Evolutionary conservation across 1,284 basidiomycete genomes (phyloP).

Genomic region (Pterula multifida): DNA sequence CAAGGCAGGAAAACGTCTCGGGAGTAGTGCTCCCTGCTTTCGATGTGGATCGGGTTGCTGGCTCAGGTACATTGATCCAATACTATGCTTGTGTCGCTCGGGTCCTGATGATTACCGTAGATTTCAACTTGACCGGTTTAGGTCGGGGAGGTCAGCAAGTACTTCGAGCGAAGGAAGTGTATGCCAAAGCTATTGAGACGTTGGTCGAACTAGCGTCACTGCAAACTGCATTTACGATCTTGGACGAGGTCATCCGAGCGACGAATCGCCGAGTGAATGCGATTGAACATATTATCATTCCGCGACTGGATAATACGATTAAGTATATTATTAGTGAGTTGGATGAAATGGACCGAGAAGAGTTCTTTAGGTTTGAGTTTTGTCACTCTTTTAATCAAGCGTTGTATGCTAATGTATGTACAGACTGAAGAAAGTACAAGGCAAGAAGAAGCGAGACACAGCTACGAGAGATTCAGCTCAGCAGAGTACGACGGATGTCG

Average conservation of each 20-base stretch:
- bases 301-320: constrained; percentile 93
- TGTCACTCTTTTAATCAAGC: background rate
- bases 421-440: constrained; percentile 91
- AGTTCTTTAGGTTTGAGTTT: constrained; percentile 73
- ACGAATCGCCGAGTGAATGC: constrained; percentile 98
- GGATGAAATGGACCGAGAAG: constrained; percentile 96
- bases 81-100: background rate
- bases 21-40: constrained; percentile 97
- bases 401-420: constrained; percentile 4
- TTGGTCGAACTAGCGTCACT: constrained; percentile 95
- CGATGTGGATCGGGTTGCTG: constrained; percentile 76
- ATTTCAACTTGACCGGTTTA: constrained; percentile 96
- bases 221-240: constrained; percentile 95
- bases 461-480: constrained; percentile 32
- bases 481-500: constrained; percentile 30
- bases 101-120: constrained; percentile 26
- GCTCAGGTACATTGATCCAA: constrained; percentile 52
- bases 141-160: constrained; percentile 97
- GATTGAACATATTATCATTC: constrained; percentile 97
- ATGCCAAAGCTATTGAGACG: constrained; percentile 94
- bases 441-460: constrained; percentile 87
- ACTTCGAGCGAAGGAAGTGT: constrained; percentile 86
- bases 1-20: constrained; percentile 97
- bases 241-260: constrained; percentile 97
- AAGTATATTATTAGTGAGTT: constrained; percentile 92